Percentiles rank a stretch among this genome's conserved stretches.
These are phyloP conservation scores for Lasiosphaeria miniovina DNA, from an alignment of 495 filamentous ascomycete species.

Conservation along the genomic window DNA sequence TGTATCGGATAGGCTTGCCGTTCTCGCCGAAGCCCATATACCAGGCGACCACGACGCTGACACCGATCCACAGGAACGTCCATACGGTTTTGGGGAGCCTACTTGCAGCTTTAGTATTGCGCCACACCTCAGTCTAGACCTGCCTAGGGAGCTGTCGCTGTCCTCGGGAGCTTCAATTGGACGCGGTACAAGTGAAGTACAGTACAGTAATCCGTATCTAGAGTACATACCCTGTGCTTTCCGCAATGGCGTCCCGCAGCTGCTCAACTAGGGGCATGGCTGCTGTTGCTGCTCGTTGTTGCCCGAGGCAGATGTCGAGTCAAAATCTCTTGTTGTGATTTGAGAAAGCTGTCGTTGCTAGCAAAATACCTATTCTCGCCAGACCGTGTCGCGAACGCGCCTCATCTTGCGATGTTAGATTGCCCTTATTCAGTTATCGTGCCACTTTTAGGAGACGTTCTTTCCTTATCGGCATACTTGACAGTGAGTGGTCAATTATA, in stretches of 20 bases:
- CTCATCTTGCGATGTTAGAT: too few species aligned
- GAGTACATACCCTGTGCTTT: not conserved
- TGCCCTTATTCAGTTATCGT: too few species aligned
- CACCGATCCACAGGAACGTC: slow-evolving; percentile 22
- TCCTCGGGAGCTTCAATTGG: too few species aligned
- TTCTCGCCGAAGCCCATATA: slow-evolving; percentile 26
- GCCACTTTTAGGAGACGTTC: too few species aligned
- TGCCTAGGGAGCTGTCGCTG: too few species aligned
- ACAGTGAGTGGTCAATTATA: too few species aligned
- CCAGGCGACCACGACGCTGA: slow-evolving; percentile 30
- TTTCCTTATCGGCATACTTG: too few species aligned
- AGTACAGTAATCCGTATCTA: not conserved
- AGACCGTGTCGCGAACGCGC: too few species aligned
- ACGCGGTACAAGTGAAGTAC: not conserved
- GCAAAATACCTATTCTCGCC: too few species aligned
- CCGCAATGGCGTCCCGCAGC: slow-evolving; percentile 18
- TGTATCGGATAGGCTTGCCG: slow-evolving; percentile 39
- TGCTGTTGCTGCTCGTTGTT: not conserved
- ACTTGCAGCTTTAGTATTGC: slow-evolving; percentile 2
- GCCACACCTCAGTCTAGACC: too few species aligned
- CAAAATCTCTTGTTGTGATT: too few species aligned
- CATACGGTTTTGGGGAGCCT: not conserved
- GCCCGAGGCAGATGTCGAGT: not conserved
- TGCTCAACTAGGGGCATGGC: slow-evolving; percentile 16
- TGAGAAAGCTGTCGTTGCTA: too few species aligned